Percentiles rank a stretch among this genome's conserved stretches.
These are phyloP conservation scores for Phaeosphaeriaceae sp. DNA, from an alignment of 2,329 filamentous ascomycete genomes.

Conservation along the genomic window DNA sequence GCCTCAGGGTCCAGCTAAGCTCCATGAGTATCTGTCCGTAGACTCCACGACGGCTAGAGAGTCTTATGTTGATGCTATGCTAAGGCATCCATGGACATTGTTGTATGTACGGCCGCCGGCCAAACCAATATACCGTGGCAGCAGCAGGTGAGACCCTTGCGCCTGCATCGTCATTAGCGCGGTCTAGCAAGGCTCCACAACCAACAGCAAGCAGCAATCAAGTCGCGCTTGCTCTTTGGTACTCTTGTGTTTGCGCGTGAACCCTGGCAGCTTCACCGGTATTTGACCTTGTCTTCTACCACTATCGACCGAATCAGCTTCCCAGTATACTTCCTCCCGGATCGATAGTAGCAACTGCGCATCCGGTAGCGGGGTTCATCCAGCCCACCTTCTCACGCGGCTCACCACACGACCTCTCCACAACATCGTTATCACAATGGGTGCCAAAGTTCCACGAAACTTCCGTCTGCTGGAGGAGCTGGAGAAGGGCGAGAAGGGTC, in stretches of 20 bases:
- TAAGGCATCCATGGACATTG: conserved; percentile 18
- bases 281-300: conserved; percentile 1
- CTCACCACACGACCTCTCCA: conserved; percentile 17
- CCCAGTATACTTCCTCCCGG: too few relatives aligned
- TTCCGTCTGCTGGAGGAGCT: conserved; percentile 97
- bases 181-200: conserved; percentile 11
- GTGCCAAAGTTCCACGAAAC: conserved; percentile 87
- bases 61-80: not conserved
- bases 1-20: conserved; percentile 30
- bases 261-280: not conserved
- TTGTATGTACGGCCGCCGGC: conserved; percentile 23
- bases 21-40: conserved; percentile 10
- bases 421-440: conserved; percentile 52
- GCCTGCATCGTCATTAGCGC: conserved; percentile 17
- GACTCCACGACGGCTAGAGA: not conserved
- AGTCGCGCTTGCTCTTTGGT: not conserved
- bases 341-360: conserved; percentile 5
- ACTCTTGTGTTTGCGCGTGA: conserved; percentile 11
- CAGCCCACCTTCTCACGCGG: conserved; percentile 35
- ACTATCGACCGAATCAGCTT: not conserved
- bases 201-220: conserved; percentile 18
- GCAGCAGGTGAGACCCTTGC: conserved; percentile 18
- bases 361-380: conserved; percentile 41
- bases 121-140: conserved; percentile 18
- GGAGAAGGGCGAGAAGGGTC: conserved; percentile 97